phyloP scores from a whole-genome alignment of 2,329 filamentous ascomycete genomes.

The Gliomastix tumulicola region DNA sequence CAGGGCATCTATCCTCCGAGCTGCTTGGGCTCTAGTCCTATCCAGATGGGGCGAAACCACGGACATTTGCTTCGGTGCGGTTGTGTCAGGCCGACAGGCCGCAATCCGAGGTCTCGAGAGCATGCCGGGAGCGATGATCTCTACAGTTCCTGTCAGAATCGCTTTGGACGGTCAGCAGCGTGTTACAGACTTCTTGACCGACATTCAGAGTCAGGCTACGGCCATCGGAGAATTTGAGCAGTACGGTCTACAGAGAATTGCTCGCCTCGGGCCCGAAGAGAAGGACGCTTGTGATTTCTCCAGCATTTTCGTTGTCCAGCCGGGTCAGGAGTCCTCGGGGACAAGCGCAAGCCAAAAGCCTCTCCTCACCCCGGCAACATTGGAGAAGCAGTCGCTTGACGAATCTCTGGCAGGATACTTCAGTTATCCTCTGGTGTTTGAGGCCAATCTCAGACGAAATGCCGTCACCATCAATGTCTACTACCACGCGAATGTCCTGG shows the following conservation, averaged over 20 bases:
- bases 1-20: slow-evolving; percentile 10
- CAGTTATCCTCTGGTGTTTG: slow-evolving; percentile 1
- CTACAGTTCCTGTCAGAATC: slow-evolving; percentile 7
- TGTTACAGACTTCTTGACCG: slow-evolving; percentile 2
- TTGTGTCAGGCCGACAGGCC: slow-evolving; percentile 11
- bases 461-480: background rate
- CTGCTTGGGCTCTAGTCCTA: slow-evolving; percentile 4
- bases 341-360: too few relatives aligned
- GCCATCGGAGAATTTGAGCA: slow-evolving; percentile 9
- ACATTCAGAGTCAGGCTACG: slow-evolving; percentile 4
- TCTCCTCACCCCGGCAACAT: too few relatives aligned
- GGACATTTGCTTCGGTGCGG: slow-evolving; percentile 11
- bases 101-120: slow-evolving; percentile 9
- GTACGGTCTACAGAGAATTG: slow-evolving; percentile 12
- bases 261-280: slow-evolving; percentile 4
- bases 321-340: background rate
- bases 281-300: slow-evolving; percentile 9
- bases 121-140: slow-evolving; percentile 11
- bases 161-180: background rate
- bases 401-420: background rate
- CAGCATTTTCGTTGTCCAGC: slow-evolving; percentile 9
- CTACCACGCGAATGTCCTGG: background rate
- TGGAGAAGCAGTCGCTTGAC: background rate
- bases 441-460: background rate
- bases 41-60: slow-evolving; percentile 7